phyloP scores from a whole-genome alignment of 352 stramenopile species.

The Globisporangium heterothallicum region DNA sequence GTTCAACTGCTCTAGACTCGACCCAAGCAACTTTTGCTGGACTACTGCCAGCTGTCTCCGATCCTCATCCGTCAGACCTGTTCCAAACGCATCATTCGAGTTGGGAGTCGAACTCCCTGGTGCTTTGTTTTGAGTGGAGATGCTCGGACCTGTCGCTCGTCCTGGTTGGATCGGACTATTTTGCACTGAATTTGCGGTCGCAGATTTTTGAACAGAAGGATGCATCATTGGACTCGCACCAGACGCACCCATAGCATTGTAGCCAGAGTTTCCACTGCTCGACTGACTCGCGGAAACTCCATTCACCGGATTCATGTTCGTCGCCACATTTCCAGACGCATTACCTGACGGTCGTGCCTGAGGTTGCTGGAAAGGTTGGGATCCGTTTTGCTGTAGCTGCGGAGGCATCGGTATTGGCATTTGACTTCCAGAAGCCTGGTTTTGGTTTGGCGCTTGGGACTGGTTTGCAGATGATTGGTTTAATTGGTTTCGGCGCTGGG shows the following conservation, averaged over 20 bases:
- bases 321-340: slow-evolving; percentile 3
- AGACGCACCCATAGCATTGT: not conserved
- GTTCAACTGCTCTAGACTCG: slow-evolving; percentile 69
- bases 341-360: slow-evolving; percentile 4
- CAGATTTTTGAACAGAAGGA: not conserved
- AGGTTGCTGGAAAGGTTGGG: slow-evolving; percentile 10
- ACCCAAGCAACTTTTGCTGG: slow-evolving; percentile 62
- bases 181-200: slow-evolving; percentile 3
- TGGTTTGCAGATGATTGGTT: slow-evolving; percentile 14
- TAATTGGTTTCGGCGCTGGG: slow-evolving; percentile 32
- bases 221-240: not conserved
- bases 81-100: slow-evolving; percentile 19
- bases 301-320: not conserved
- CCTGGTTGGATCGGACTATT: not conserved
- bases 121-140: slow-evolving; percentile 1
- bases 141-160: not conserved
- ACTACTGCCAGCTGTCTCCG: slow-evolving; percentile 67
- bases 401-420: slow-evolving; percentile 25
- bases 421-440: slow-evolving; percentile 10
- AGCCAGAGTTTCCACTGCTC: not conserved
- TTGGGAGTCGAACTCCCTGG: not conserved
- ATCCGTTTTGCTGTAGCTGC: slow-evolving; percentile 16
- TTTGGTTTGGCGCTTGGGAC: slow-evolving; percentile 20
- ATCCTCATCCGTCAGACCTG: slow-evolving; percentile 60
- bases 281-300: not conserved